A percentile compares a stretch with the other conserved stretches of the same genome.
Conservation (phyloP, 2,329 filamentous ascomycete genomes). For the Fusarium avenaceum region DNA sequence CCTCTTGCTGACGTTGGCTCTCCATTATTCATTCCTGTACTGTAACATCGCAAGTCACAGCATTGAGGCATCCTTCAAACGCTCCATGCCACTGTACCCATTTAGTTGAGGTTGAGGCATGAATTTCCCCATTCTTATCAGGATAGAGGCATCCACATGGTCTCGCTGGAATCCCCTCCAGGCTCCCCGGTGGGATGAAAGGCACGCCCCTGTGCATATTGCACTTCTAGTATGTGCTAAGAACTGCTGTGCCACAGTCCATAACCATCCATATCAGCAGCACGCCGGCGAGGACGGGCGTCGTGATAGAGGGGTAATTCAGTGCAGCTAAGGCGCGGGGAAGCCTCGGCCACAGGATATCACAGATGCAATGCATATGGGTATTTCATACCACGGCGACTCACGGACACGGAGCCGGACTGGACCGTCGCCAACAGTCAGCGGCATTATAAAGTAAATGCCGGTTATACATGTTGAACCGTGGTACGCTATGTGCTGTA, state of each 20-base stretch:
- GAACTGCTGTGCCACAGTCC: constrained; percentile 31
- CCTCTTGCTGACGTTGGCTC: constrained; percentile 21
- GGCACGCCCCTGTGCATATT: constrained; percentile 42
- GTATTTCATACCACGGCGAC: constrained; percentile 26
- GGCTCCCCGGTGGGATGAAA: constrained; percentile 15
- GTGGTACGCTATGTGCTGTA: constrained; percentile 28
- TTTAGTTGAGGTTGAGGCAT: constrained; percentile 21
- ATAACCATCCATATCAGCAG: constrained; percentile 15
- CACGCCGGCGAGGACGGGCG: constrained; percentile 19
- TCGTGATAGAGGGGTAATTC: constrained; percentile 39
- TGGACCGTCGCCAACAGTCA: constrained; percentile 27
- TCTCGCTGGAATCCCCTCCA: constrained; percentile 9
- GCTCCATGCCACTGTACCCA: constrained; percentile 13
- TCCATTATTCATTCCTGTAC: constrained; percentile 3
- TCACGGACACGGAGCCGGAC: constrained; percentile 35
- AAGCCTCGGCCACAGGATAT: constrained; percentile 29
- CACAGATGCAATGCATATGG: constrained; percentile 13
- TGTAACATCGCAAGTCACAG: constrained; percentile 4
- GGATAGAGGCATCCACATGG: constrained; percentile 24
- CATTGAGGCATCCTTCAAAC: constrained; percentile 15
- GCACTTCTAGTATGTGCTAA: constrained; percentile 20
- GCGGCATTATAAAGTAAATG: constrained; percentile 29
- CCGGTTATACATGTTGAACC: constrained; percentile 25
- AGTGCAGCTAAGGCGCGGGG: constrained; percentile 40
- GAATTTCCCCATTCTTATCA: constrained; percentile 37